These are phyloP conservation scores for Diaporthe batatas DNA, from an alignment of 2,329 filamentous ascomycete genomes.

Conservation along the genomic window DNA sequence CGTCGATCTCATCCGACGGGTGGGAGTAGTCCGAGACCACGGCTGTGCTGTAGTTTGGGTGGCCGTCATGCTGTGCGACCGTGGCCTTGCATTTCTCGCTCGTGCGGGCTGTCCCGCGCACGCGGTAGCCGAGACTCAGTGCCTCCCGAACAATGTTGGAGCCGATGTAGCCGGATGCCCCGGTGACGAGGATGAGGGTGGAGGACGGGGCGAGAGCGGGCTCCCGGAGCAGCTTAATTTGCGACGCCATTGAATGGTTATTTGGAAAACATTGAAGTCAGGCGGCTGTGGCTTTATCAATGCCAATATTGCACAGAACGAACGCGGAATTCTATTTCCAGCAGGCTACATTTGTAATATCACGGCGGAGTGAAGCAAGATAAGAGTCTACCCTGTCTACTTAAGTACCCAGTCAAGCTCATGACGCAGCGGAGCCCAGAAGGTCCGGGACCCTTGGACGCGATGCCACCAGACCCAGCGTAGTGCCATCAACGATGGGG, in stretches of 20 bases:
- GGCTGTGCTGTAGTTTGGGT: constrained; percentile 50
- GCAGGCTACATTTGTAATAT: background rate
- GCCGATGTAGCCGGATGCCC: constrained; percentile 57
- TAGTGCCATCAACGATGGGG: too few relatives aligned
- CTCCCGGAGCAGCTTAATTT: background rate
- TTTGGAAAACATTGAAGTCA: background rate
- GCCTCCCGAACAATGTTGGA: constrained; percentile 56
- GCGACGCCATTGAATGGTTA: background rate
- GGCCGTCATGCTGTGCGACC: constrained; percentile 46
- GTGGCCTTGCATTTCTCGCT: constrained; percentile 35
- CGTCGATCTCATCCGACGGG: constrained; percentile 41
- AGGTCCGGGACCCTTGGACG: too few relatives aligned
- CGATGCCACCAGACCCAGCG: too few relatives aligned
- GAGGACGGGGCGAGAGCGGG: constrained; percentile 9
- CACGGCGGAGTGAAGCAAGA: background rate
- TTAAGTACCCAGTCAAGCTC: too few relatives aligned
- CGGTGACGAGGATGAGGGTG: constrained; percentile 55
- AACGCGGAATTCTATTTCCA: background rate
- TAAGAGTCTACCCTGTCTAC: background rate
- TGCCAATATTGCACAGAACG: too few relatives aligned
- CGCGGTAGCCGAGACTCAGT: constrained; percentile 56
- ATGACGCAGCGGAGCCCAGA: too few relatives aligned
- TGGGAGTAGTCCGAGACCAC: constrained; percentile 42
- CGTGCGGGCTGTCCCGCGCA: constrained; percentile 59
- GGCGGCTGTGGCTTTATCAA: background rate